Evolutionary conservation across 2,329 filamentous ascomycete genomes (phyloP).

Genomic region (Aspergillus calidoustus): DNA sequence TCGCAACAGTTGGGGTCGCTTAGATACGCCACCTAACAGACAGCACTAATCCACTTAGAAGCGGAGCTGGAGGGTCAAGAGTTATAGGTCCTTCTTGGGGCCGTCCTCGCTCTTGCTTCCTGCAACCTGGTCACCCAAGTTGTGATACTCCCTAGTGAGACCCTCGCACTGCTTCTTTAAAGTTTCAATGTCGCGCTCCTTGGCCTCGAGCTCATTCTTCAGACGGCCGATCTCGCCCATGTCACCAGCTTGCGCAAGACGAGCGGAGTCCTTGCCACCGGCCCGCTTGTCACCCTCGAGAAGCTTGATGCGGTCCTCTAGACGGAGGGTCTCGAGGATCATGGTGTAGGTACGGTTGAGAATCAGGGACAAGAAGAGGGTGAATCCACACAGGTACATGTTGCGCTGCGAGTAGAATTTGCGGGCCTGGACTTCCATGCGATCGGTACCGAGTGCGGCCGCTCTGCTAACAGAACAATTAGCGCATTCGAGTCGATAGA

Average conservation of each 20-base stretch:
- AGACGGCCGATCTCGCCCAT: slow-evolving; percentile 79
- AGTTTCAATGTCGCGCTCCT: slow-evolving; percentile 81
- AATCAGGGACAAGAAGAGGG: slow-evolving; percentile 96
- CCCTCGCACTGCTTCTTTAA: slow-evolving; percentile 92
- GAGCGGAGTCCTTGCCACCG: slow-evolving; percentile 70
- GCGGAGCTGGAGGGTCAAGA: background rate
- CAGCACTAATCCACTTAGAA: background rate
- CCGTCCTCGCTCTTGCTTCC: slow-evolving; percentile 49
- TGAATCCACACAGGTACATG: slow-evolving; percentile 99
- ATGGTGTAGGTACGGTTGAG: slow-evolving; percentile 97
- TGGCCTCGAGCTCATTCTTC: slow-evolving; percentile 68
- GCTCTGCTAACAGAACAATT: slow-evolving; percentile 51
- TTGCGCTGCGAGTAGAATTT: slow-evolving; percentile 99
- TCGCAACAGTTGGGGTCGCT: background rate
- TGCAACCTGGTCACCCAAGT: slow-evolving; percentile 80
- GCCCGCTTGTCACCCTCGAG: slow-evolving; percentile 70
- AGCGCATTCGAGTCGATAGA: slow-evolving; percentile 2
- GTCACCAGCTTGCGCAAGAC: slow-evolving; percentile 72
- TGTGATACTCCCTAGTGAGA: slow-evolving; percentile 82
- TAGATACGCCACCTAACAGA: background rate
- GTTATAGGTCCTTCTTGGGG: slow-evolving; percentile 62
- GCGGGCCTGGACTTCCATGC: slow-evolving; percentile 97
- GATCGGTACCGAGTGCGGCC: slow-evolving; percentile 84
- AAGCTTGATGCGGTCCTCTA: slow-evolving; percentile 88
- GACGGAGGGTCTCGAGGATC: slow-evolving; percentile 88